These are phyloP conservation scores for Neurospora sp. DNA, from an alignment of 495 filamentous ascomycete genomes.

Conservation along the genomic window DNA sequence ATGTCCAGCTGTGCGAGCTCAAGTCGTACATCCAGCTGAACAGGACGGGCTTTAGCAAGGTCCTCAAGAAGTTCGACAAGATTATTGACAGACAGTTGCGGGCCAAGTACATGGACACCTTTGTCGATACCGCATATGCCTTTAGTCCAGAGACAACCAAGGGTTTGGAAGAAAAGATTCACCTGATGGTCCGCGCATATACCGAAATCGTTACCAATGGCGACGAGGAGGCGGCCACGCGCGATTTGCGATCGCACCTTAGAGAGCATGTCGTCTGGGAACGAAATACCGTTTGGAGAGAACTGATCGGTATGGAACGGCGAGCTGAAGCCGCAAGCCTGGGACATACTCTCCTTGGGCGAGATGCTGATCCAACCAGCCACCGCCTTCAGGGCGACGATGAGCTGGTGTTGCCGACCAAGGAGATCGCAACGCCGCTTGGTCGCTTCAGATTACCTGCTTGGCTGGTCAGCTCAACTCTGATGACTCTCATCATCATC, in stretches of 20 bases:
- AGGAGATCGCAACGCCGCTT: conserved; percentile 69
- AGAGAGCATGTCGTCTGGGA: conserved; percentile 99
- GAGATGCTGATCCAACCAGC: conserved; percentile 56
- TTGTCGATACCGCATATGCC: conserved; percentile 62
- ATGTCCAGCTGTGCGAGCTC: conserved; percentile 90
- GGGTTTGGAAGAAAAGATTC: conserved; percentile 58
- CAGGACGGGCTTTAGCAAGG: conserved; percentile 90
- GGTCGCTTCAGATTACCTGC: conserved; percentile 63
- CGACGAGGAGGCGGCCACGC: conserved; percentile 59
- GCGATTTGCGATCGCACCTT: conserved; percentile 82
- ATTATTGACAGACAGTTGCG: conserved; percentile 74
- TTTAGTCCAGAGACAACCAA: conserved; percentile 64
- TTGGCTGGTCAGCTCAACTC: conserved; percentile 76
- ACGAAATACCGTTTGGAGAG: conserved; percentile 95
- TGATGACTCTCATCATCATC: conserved; percentile 64
- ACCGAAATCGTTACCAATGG: conserved; percentile 71
- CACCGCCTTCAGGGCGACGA: conserved; percentile 76
- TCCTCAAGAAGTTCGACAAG: conserved; percentile 98
- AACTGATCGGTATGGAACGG: conserved; percentile 96
- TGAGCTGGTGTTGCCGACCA: conserved; percentile 39
- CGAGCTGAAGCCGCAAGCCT: conserved; percentile 93
- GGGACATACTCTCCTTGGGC: conserved; percentile 72
- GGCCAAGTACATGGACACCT: conserved; percentile 58
- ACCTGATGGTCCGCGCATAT: conserved; percentile 67
- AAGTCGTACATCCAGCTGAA: conserved; percentile 96